Evolutionary conservation across 2,329 filamentous ascomycete species (phyloP).

Genomic region (Trichoderma lentiforme): DNA sequence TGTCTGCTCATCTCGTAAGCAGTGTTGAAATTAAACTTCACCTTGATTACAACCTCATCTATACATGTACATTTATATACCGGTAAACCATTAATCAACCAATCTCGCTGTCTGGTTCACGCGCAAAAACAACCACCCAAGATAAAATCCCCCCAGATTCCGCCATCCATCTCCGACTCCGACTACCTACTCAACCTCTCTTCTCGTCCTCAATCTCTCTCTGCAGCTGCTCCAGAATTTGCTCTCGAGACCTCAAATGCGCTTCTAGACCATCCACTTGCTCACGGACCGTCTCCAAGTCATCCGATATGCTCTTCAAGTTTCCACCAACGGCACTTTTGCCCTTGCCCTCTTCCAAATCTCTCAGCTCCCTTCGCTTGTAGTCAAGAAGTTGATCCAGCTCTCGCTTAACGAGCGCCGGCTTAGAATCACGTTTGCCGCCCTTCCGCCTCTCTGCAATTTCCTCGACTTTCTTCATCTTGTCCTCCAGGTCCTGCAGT

Average conservation of each 20-base stretch:
- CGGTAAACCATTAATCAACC: slow-evolving; percentile 1
- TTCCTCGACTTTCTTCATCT: slow-evolving; percentile 78
- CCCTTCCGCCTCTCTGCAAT: slow-evolving; percentile 62
- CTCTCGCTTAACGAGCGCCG: slow-evolving; percentile 89
- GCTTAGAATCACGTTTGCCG: slow-evolving; percentile 71
- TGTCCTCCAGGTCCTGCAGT: slow-evolving; percentile 81
- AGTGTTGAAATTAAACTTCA: neutral
- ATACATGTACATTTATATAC: slow-evolving; percentile 12
- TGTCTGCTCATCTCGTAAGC: neutral
- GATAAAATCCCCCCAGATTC: neutral
- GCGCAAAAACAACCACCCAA: neutral
- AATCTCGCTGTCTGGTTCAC: slow-evolving; percentile 5
- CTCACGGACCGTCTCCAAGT: slow-evolving; percentile 86
- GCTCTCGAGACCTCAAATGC: slow-evolving; percentile 74
- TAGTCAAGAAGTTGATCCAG: slow-evolving; percentile 92
- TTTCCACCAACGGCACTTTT: slow-evolving; percentile 67
- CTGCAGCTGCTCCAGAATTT: slow-evolving; percentile 71
- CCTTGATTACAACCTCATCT: slow-evolving; percentile 4
- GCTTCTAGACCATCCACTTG: slow-evolving; percentile 87
- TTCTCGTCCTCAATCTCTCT: slow-evolving; percentile 87
- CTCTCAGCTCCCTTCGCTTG: slow-evolving; percentile 76
- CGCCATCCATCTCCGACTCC: slow-evolving; percentile 25
- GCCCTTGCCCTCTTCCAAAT: slow-evolving; percentile 68
- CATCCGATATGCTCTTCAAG: slow-evolving; percentile 75
- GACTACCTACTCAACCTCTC: slow-evolving; percentile 43